Evolutionary conservation across 2,329 filamentous ascomycete species (phyloP).

Genomic region (Colletotrichum liaoningense): DNA sequence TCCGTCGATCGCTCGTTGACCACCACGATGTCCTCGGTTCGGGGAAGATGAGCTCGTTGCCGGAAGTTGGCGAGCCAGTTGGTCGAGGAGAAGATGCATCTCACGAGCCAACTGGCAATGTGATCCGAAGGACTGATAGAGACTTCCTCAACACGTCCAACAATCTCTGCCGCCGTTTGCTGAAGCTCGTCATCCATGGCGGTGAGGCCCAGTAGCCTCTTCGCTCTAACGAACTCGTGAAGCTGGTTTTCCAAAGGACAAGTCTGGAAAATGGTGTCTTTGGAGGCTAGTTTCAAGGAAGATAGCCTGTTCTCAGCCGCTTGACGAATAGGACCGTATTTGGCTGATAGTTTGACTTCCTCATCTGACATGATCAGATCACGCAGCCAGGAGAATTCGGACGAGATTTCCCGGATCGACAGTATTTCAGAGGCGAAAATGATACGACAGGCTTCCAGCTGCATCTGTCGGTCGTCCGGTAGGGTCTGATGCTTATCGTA

Average conservation of each 20-base stretch:
- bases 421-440: slow-evolving; percentile 65
- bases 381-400: slow-evolving; percentile 64
- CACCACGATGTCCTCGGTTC: slow-evolving; percentile 65
- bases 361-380: slow-evolving; percentile 67
- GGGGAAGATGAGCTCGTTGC: slow-evolving; percentile 66
- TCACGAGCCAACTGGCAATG: slow-evolving; percentile 67
- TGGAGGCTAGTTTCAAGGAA: slow-evolving; percentile 66
- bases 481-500: slow-evolving; percentile 52
- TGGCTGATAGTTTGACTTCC: slow-evolving; percentile 54
- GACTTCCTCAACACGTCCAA: slow-evolving; percentile 66
- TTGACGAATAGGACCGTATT: slow-evolving; percentile 59
- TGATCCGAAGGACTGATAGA: slow-evolving; percentile 61
- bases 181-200: slow-evolving; percentile 71
- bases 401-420: slow-evolving; percentile 51
- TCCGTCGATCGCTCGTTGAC: slow-evolving; percentile 62
- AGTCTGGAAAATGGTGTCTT: slow-evolving; percentile 66
- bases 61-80: slow-evolving; percentile 68
- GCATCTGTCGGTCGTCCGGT: slow-evolving; percentile 64
- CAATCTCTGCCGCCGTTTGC: slow-evolving; percentile 66
- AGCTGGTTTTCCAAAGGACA: slow-evolving; percentile 68
- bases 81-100: slow-evolving; percentile 60
- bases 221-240: slow-evolving; percentile 63
- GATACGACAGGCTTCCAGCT: slow-evolving; percentile 69
- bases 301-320: slow-evolving; percentile 60
- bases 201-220: slow-evolving; percentile 66